Conservation (phyloP, 2,329 filamentous ascomycete species). For the Ophiocordyceps camponoti-floridani region DNA sequence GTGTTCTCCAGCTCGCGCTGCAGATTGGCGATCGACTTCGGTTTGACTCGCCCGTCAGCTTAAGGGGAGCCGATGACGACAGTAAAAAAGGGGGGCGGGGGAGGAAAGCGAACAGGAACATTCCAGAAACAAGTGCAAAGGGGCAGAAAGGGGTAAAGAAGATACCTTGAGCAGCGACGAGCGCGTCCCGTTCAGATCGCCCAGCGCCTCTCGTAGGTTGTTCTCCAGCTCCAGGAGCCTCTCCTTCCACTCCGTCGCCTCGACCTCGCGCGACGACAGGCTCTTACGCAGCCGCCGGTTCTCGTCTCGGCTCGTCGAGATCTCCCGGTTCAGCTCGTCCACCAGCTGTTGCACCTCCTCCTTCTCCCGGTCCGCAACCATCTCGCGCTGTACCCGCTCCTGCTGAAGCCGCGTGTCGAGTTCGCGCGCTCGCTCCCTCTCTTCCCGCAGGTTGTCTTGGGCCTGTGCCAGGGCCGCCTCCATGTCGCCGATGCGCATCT, state of each 20-base stretch:
- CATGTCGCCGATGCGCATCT: slow-evolving; percentile 91
- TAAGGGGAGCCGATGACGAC: not conserved
- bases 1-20: slow-evolving; percentile 78
- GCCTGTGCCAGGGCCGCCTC: slow-evolving; percentile 65
- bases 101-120: not conserved
- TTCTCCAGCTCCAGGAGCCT: slow-evolving; percentile 78
- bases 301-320: slow-evolving; percentile 70
- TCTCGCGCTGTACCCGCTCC: slow-evolving; percentile 73
- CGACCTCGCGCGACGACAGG: slow-evolving; percentile 67
- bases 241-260: slow-evolving; percentile 83
- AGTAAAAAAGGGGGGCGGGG: not conserved
- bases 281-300: slow-evolving; percentile 65
- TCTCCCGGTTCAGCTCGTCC: slow-evolving; percentile 79
- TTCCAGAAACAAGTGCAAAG: not conserved
- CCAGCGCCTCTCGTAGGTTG: slow-evolving; percentile 70
- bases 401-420: slow-evolving; percentile 58
- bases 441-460: slow-evolving; percentile 67
- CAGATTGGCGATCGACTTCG: slow-evolving; percentile 63
- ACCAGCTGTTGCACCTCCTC: slow-evolving; percentile 88
- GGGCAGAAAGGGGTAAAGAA: slow-evolving; percentile 3
- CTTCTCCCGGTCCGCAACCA: slow-evolving; percentile 76
- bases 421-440: slow-evolving; percentile 59
- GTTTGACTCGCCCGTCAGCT: not conserved
- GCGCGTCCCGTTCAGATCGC: slow-evolving; percentile 71
- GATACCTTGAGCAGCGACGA: slow-evolving; percentile 65